Conservation (phyloP, 208 protist genomes). For the Trypanosoma mega region DNA sequence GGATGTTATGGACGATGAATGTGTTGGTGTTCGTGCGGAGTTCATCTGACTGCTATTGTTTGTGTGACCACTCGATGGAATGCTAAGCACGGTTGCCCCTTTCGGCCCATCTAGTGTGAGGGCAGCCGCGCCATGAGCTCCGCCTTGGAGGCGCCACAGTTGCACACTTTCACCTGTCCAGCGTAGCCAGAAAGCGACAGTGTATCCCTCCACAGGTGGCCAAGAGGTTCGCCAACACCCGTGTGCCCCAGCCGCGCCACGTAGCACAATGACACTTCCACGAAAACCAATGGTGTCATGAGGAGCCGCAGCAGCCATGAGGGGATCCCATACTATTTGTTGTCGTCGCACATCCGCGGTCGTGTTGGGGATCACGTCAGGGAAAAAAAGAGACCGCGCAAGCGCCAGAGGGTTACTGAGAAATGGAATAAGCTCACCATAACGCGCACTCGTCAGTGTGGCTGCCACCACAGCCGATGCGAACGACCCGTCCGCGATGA, state of each 20-base stretch:
- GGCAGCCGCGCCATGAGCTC: neutral
- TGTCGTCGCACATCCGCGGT: too few relatives aligned
- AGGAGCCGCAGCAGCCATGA: neutral
- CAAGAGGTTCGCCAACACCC: conserved; percentile 36
- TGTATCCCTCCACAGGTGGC: conserved; percentile 59
- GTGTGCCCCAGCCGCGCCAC: conserved; percentile 39
- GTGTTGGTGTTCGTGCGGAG: conserved; percentile 4
- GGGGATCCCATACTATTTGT: too few relatives aligned
- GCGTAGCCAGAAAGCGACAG: conserved; percentile 17
- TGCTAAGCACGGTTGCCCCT: too few relatives aligned
- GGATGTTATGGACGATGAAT: conserved; percentile 31
- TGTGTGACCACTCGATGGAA: too few relatives aligned
- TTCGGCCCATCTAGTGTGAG: neutral
- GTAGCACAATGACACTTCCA: conserved; percentile 23
- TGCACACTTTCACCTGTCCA: neutral
- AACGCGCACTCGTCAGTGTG: neutral
- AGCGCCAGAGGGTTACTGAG: too few relatives aligned
- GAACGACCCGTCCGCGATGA: neutral
- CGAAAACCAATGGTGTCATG: conserved; percentile 45
- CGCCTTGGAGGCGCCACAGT: neutral
- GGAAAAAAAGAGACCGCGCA: too few relatives aligned
- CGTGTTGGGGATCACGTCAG: too few relatives aligned
- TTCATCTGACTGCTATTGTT: too few relatives aligned
- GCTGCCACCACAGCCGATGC: neutral
- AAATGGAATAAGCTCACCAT: too few relatives aligned